Percentiles rank a stretch among this genome's conserved stretches.
Conservation (phyloP, 2,329 filamentous ascomycete species). For the Akanthomyces lecanii region DNA sequence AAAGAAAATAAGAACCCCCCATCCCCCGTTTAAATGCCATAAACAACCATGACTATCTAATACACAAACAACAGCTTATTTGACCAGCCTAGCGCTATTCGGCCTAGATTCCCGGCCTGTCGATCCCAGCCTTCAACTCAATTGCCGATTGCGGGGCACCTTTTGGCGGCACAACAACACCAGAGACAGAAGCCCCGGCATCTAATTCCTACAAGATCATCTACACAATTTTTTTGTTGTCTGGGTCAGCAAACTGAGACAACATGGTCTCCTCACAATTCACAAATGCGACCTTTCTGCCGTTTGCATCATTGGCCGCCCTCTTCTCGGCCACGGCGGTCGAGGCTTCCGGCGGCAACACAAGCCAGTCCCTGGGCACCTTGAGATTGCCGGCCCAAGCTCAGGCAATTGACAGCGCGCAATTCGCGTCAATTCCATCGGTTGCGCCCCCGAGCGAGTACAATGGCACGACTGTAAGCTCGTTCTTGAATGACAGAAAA, state of each 20-base stretch:
- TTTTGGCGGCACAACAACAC: not conserved
- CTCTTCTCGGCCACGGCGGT: not conserved
- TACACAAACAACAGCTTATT: not conserved
- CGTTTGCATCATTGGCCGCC: slow-evolving; percentile 2
- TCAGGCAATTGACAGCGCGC: not conserved
- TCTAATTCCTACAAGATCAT: not conserved
- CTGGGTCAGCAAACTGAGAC: not conserved
- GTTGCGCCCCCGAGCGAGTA: slow-evolving; percentile 9
- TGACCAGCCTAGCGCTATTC: not conserved
- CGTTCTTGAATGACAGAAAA: not conserved
- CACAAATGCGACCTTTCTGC: not conserved
- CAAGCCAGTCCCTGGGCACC: not conserved
- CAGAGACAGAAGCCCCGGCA: not conserved
- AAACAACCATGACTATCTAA: no score
- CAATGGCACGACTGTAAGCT: slow-evolving; percentile 23
- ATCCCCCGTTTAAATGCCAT: no score
- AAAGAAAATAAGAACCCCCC: no score
- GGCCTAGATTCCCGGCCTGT: no score
- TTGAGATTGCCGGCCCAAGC: not conserved
- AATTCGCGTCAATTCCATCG: slow-evolving; percentile 20
- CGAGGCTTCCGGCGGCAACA: not conserved
- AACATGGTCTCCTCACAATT: not conserved
- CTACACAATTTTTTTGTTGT: no score
- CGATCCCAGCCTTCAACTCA: not conserved
- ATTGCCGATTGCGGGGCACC: slow-evolving; percentile 11